Percentiles rank a stretch among this genome's conserved stretches.
Evolutionary conservation across 2,329 filamentous ascomycete species (phyloP).

Genomic region (Microsporum ferrugineum): DNA sequence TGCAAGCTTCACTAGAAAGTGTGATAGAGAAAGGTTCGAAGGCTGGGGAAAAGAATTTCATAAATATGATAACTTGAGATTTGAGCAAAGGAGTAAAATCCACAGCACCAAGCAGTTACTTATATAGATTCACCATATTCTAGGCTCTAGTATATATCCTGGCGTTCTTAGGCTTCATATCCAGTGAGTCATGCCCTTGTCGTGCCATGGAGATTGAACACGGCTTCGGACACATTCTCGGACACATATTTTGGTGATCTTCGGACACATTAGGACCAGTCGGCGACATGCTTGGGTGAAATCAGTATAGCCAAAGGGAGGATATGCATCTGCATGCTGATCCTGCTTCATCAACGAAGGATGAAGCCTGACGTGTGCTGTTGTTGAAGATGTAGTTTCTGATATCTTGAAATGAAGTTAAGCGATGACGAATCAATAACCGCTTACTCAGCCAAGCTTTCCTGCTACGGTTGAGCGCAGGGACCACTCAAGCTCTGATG

Average conservation of each 20-base stretch:
- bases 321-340: no score
- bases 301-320: not conserved
- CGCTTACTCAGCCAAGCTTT: slow-evolving; percentile 5
- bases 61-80: not conserved
- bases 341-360: not conserved
- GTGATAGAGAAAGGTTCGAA: not conserved
- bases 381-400: not conserved
- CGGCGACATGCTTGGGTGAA: no score
- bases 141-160: not conserved
- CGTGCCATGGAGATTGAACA: not conserved
- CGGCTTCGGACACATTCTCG: slow-evolving; percentile 1
- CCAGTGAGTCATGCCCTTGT: not conserved
- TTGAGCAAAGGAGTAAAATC: not conserved
- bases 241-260: not conserved
- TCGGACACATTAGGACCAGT: not conserved
- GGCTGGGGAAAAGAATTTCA: not conserved
- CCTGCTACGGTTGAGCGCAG: slow-evolving; percentile 18
- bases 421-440: not conserved
- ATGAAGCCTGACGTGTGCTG: not conserved
- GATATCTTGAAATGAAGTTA: not conserved
- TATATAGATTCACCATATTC: not conserved
- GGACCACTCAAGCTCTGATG: slow-evolving; percentile 21
- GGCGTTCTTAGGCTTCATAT: not conserved
- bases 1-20: not conserved
- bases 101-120: not conserved